Base-by-base conservation (phyloP, 1,139 yeast genomes). In the Wickerhamiella pararugosa region DNA sequence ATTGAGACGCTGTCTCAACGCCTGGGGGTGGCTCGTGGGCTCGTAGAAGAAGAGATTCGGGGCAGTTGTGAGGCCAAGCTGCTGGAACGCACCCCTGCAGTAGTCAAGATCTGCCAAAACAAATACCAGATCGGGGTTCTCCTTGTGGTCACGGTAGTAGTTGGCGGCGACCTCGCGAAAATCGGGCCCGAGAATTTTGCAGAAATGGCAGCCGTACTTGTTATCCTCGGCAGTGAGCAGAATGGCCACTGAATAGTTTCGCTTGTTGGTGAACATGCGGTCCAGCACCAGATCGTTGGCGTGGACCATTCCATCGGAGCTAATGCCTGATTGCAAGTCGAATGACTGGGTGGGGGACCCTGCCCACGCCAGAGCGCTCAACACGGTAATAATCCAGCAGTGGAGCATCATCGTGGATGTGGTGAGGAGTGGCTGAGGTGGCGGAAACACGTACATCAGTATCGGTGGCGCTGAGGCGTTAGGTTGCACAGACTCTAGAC, bases 141-240 rank as follows among this genome's bases (percentile, higher is more conserved):
- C 64, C n/a, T 73, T 68, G 53, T 70, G 75, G 37, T 69, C 70
- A 32, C 54, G 46, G 35, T 57, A 54, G 76, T 77, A 77, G 55
- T 87, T 79, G 32, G 73, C 63, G 28, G 76, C 78, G 39, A 86
- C 67, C 39, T 67, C 66, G 25, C 70, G 64, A 55, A 62, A 83
- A 40, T 72, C 74, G 1, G 96, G 94, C 32, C 71, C 75, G 52
- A 82, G 70, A 40, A 78, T 76, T 26, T 65, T 54, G 67, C 99
- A 90, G 47, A 83, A 67, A 2, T 68, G 67, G 63, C 98, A 90
- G 31, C 83, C 83, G 56, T 84, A 71, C 51, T 75, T 75, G 0
- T 83, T 67, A 32, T 76, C 70, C 11, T 77, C 72, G 2, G 96
- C 86, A 0, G 96, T 81, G 51, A 90, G 63, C 43, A 80, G 67